Base-by-base conservation (phyloP, 768 basidiomycete species). In the Tubosaeta sp. region DNA sequence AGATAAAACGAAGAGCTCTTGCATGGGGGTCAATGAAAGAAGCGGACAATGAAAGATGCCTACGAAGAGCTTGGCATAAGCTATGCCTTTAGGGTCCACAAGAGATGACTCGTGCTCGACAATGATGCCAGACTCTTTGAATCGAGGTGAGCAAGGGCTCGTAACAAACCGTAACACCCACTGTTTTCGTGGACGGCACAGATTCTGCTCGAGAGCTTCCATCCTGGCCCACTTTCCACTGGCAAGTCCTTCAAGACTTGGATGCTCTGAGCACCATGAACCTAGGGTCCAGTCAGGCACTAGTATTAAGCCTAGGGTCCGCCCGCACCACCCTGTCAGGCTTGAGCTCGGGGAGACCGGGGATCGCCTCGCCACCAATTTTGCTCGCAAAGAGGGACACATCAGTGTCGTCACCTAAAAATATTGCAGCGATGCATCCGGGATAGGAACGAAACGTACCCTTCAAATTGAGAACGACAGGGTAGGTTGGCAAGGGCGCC, bases 111-210 rank as follows among this genome's bases (percentile, higher is more conserved):
- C 90, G 11, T 64, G 67, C 42, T 85, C 88, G 5, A 88, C 50
- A 41, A 92, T 78, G 56, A 92, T 83, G 4, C 90, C 90, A 33
- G 80, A 83, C 65, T 88, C 89, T 91, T 4, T 42, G 22, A 22
- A 54, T 33, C 29, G 27, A 12, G 16, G 34, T 33, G 52, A 35
- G 34, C 32, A 42, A 17, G 5, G 17, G n/a, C 14, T n/a, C 3
- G 19, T 14, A 22, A 35, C 26, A 22, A 46, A 13, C 7, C 44
- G 32, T 7, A 12, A 10, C 1, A 70, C 85, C 48, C 56, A 90
- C 91, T 91, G 67, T 94, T 94, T 72, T 95, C 91, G 43, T 78
- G 79, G 19, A 93, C 75, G 29, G 83, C 88, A 1, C 80, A 79
- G 45, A 90, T 76, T 51, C 83, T 77, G 53, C 74, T 74, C 58